phyloP scores from a whole-genome alignment of 2,329 filamentous ascomycete genomes.

The Dactylellina parvicollis region DNA sequence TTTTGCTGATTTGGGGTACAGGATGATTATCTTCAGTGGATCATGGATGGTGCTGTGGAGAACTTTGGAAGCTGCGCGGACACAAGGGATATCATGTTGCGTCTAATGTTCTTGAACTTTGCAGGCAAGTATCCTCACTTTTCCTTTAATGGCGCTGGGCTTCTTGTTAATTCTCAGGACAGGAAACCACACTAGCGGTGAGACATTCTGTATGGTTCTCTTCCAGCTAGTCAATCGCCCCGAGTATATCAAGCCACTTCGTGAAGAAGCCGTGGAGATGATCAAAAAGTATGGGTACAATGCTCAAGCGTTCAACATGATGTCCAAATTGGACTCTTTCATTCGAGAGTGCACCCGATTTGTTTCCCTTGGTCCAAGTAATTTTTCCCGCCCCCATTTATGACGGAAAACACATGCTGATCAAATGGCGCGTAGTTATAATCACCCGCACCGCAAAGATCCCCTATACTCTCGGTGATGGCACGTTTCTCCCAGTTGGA shows the following conservation, averaged over 20 bases:
- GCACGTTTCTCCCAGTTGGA: conserved; percentile 38
- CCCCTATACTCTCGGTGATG: conserved; percentile 38
- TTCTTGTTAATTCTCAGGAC: not conserved
- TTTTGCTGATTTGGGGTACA: conserved; percentile 2
- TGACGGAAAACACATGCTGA: not conserved
- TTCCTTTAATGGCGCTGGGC: not conserved
- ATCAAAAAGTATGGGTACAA: conserved; percentile 49
- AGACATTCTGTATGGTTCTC: conserved; percentile 47
- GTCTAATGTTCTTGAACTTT: conserved; percentile 52
- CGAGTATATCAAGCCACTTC: conserved; percentile 41
- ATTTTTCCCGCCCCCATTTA: not conserved
- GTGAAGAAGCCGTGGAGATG: conserved; percentile 48
- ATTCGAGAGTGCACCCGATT: conserved; percentile 46
- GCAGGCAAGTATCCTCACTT: conserved; percentile 20
- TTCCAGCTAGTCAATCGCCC: conserved; percentile 45
- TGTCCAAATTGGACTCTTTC: conserved; percentile 53
- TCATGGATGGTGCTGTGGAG: conserved; percentile 44
- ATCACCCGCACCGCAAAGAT: conserved; percentile 42
- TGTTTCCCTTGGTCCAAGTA: conserved; percentile 50
- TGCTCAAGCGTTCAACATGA: conserved; percentile 48
- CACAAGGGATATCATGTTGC: conserved; percentile 50
- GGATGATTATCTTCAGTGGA: conserved; percentile 54
- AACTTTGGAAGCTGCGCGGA: conserved; percentile 40
- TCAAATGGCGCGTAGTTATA: conserved; percentile 21
- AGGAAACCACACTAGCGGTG: conserved; percentile 48